These are phyloP conservation scores for Prunus yedoensis DNA, from an alignment of 331 rosid genomes.

Conservation along the genomic window DNA sequence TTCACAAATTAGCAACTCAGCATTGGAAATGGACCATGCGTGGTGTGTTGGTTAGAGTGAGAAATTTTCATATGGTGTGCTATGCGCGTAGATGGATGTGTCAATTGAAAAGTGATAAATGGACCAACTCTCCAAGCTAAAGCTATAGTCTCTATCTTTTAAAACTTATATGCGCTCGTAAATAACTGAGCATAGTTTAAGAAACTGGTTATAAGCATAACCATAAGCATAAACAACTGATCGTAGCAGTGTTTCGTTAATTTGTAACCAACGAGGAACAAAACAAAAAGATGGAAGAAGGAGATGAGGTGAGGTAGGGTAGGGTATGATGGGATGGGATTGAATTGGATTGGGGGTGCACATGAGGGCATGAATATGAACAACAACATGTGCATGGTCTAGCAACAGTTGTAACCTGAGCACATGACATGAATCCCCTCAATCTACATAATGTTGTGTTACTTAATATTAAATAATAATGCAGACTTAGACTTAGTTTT, in stretches of 20 bases:
- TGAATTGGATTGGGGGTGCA: neutral
- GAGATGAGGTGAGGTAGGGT: neutral
- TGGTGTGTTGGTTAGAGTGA: no score
- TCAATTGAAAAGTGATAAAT: no score
- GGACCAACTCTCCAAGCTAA: no score
- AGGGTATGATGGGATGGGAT: neutral
- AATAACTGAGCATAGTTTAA: accelerated
- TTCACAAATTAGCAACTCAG: no score
- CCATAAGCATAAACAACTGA: no score
- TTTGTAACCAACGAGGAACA: neutral
- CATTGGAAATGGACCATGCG: no score
- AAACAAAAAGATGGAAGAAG: no score
- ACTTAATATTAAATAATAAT: no score
- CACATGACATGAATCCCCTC: constrained; percentile 5
- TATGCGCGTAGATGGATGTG: neutral
- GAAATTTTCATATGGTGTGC: no score
- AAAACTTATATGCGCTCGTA: accelerated
- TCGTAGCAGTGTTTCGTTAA: no score
- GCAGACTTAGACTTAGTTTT: neutral
- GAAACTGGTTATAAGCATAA: no score
- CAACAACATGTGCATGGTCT: constrained; percentile 25
- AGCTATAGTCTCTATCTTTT: no score
- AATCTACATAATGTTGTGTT: neutral
- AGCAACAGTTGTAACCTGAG: constrained; percentile 2
- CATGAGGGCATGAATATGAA: neutral